These are phyloP conservation scores for Cladosporium sp. DNA, from an alignment of 2,329 filamentous ascomycete genomes.

Conservation along the genomic window DNA sequence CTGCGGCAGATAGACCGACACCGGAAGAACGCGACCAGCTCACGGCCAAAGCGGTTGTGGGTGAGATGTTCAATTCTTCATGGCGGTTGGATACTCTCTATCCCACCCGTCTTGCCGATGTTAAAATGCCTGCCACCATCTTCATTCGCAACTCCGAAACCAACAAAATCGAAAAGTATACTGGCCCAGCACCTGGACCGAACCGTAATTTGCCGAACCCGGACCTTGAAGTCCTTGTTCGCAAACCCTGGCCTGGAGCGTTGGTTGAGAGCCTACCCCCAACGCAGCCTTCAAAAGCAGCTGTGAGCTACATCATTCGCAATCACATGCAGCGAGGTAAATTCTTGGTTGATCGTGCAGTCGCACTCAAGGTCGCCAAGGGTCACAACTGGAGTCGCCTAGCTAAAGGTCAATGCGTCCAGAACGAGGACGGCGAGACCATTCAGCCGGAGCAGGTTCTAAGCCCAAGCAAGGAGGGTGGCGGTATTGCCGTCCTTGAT, in stretches of 20 bases:
- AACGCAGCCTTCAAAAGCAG: conserved; percentile 61
- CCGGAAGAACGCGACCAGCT: conserved; percentile 33
- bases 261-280: conserved; percentile 61
- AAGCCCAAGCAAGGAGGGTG: conserved; percentile 61
- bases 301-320: conserved; percentile 84
- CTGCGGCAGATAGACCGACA: conserved; percentile 40
- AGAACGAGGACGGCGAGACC: conserved; percentile 58
- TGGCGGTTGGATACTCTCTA: conserved; percentile 70
- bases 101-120: conserved; percentile 62
- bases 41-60: conserved; percentile 58
- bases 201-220: conserved; percentile 43
- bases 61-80: conserved; percentile 72
- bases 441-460: conserved; percentile 88
- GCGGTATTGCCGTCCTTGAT: conserved; percentile 75
- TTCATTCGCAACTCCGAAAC: conserved; percentile 62
- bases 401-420: conserved; percentile 59
- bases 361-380: conserved; percentile 58
- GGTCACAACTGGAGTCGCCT: conserved; percentile 59
- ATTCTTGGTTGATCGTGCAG: conserved; percentile 66
- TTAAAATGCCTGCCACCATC: conserved; percentile 63
- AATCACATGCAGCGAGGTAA: conserved; percentile 73
- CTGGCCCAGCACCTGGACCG: conserved; percentile 60
- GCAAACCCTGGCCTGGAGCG: conserved; percentile 75
- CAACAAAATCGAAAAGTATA: conserved; percentile 65
- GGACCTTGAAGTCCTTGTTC: conserved; percentile 67